phyloP scores from a whole-genome alignment of 2,329 filamentous ascomycete genomes.

The Fusarium metavorans region DNA sequence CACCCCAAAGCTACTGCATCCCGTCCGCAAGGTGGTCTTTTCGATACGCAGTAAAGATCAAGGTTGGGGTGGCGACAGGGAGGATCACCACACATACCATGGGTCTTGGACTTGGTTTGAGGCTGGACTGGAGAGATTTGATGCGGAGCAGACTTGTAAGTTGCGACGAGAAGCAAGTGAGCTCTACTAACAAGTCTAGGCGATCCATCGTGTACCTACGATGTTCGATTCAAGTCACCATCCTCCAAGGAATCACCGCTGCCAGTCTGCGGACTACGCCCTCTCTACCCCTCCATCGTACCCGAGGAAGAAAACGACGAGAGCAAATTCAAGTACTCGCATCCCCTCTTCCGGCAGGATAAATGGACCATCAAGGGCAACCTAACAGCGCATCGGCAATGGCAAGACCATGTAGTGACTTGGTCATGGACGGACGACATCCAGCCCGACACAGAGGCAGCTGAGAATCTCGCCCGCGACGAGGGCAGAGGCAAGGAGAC shows the following conservation, averaged over 20 bases:
- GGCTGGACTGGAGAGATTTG: constrained; percentile 68
- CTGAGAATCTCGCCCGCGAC: constrained; percentile 51
- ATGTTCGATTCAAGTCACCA: constrained; percentile 42
- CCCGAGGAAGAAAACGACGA: constrained; percentile 16
- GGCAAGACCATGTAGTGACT: constrained; percentile 59
- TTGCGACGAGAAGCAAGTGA: accelerated
- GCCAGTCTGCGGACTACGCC: constrained; percentile 52
- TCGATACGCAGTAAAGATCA: constrained; percentile 69
- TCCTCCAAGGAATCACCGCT: constrained; percentile 39
- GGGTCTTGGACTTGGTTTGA: constrained; percentile 74
- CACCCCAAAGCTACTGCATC: constrained; percentile 56
- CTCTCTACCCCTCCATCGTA: constrained; percentile 50
- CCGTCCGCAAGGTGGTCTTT: constrained; percentile 72
- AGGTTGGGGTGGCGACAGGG: constrained; percentile 60
- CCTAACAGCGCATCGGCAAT: constrained; percentile 49
- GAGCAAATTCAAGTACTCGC: constrained; percentile 49
- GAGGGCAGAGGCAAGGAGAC: constrained; percentile 64
- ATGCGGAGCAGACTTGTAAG: constrained; percentile 51
- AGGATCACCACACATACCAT: constrained; percentile 54
- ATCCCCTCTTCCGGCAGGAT: constrained; percentile 50
- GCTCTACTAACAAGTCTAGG: constrained; percentile 34
- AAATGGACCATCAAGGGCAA: constrained; percentile 63
- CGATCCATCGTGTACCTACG: constrained; percentile 46
- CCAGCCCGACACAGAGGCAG: constrained; percentile 56
- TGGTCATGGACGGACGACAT: constrained; percentile 67